A percentile compares a stretch with the other conserved stretches of the same genome.
phyloP scores from a whole-genome alignment of 164 flowering plant genomes.

The Macadamia tetraphylla region DNA sequence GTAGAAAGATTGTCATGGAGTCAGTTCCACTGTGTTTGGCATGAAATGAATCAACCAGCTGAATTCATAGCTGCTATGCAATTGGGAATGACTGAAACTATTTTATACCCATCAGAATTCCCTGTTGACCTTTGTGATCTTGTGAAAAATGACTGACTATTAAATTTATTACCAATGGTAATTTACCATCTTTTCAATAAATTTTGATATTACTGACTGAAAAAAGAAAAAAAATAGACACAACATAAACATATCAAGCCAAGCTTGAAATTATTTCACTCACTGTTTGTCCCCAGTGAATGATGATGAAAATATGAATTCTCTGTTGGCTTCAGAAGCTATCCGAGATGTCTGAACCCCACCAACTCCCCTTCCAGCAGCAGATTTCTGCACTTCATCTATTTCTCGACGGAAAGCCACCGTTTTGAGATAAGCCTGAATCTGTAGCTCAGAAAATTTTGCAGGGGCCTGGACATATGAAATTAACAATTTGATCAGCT shows the following conservation, averaged over 20 bases:
- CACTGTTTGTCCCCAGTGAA: slow-evolving; percentile 85
- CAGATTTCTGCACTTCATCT: slow-evolving; percentile 87
- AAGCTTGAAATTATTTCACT: slow-evolving; percentile 20
- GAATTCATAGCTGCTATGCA: too few species aligned
- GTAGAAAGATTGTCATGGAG: too few species aligned
- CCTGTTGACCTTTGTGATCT: too few species aligned
- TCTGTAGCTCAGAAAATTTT: slow-evolving; percentile 88
- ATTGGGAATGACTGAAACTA: too few species aligned
- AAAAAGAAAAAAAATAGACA: too few species aligned
- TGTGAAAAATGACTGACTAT: too few species aligned
- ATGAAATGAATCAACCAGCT: too few species aligned
- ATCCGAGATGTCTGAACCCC: slow-evolving; percentile 83
- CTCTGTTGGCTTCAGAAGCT: slow-evolving; percentile 93
- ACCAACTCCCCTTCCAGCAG: slow-evolving; percentile 80
- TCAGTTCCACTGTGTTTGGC: too few species aligned
- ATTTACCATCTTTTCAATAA: too few species aligned
- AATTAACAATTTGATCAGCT: slow-evolving; percentile 4
- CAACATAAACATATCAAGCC: background rate
- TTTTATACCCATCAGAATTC: too few species aligned
- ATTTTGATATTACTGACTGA: too few species aligned
- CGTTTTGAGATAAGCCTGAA: slow-evolving; percentile 89
- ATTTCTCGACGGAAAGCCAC: slow-evolving; percentile 97
- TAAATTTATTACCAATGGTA: too few species aligned
- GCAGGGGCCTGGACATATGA: slow-evolving; percentile 50
- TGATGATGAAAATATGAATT: slow-evolving; percentile 86